phyloP scores from a whole-genome alignment of 2,329 filamentous ascomycete species.

The Pseudopyricularia cyperi region DNA sequence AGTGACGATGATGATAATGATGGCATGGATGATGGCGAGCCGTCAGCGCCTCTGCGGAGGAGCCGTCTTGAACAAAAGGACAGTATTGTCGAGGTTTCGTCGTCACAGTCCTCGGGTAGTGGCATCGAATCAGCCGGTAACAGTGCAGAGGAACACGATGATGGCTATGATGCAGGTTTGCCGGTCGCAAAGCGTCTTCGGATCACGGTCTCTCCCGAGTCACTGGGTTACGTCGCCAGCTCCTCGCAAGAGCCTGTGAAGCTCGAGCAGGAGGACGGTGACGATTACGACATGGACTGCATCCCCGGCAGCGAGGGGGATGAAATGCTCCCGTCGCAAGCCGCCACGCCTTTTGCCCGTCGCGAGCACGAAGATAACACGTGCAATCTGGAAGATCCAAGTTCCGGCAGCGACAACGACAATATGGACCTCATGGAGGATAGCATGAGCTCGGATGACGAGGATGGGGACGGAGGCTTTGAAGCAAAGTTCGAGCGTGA shows the following conservation, averaged over 20 bases:
- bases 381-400: not conserved
- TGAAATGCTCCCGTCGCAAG: not conserved
- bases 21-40: not conserved
- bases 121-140: not conserved
- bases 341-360: not conserved
- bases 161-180: conserved; percentile 13
- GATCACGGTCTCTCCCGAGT: conserved; percentile 3
- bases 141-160: not conserved
- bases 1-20: not conserved
- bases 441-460: conserved; percentile 8
- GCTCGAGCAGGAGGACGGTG: not conserved
- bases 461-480: not conserved
- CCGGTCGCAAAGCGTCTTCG: conserved; percentile 18
- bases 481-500: conserved; percentile 3
- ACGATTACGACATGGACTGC: not conserved
- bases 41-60: not conserved
- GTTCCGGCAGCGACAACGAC: not conserved
- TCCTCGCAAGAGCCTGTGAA: not conserved
- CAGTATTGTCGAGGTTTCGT: conserved; percentile 1
- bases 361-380: conserved; percentile 1
- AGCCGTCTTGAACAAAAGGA: not conserved
- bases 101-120: not conserved
- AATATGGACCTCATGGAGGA: not conserved
- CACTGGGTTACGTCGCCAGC: not conserved
- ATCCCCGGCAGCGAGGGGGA: not conserved